A percentile compares a stretch with the other conserved stretches of the same genome.
phyloP scores from a whole-genome alignment of 78 protist species.

The Creolimax fragrantissima region DNA sequence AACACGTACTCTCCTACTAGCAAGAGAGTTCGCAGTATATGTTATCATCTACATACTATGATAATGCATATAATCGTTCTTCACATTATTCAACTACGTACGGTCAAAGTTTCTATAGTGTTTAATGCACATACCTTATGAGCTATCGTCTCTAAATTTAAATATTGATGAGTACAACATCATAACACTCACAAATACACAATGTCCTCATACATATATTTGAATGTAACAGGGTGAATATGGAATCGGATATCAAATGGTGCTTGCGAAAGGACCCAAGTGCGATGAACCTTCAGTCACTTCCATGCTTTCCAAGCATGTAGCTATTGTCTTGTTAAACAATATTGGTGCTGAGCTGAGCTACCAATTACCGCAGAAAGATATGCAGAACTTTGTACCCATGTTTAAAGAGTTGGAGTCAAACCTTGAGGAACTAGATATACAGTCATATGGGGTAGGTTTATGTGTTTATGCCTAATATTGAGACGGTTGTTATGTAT shows the following conservation, averaged over 20 bases:
- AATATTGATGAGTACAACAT: too few relatives aligned
- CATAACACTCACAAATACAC: too few relatives aligned
- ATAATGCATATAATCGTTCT: too few relatives aligned
- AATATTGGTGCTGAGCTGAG: neutral
- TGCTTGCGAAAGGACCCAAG: neutral
- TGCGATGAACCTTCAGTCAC: neutral
- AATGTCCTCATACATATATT: too few relatives aligned
- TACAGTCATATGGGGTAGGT: neutral
- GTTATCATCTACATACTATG: too few relatives aligned
- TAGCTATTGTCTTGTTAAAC: neutral
- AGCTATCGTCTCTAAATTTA: too few relatives aligned
- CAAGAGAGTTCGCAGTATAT: too few relatives aligned
- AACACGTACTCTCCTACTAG: too few relatives aligned
- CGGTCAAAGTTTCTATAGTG: neutral
- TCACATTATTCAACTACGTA: neutral
- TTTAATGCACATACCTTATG: neutral
- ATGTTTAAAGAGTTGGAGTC: neutral
- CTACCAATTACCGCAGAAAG: neutral
- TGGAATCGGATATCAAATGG: slow-evolving; percentile 79
- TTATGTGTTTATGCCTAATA: neutral
- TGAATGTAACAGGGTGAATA: slow-evolving; percentile 3
- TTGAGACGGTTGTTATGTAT: too few relatives aligned
- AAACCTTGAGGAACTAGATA: neutral
- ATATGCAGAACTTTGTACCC: neutral
- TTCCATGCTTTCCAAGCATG: neutral